Base-by-base conservation (phyloP, 2,329 filamentous ascomycete species). In the Trichothecium sympodiale region DNA sequence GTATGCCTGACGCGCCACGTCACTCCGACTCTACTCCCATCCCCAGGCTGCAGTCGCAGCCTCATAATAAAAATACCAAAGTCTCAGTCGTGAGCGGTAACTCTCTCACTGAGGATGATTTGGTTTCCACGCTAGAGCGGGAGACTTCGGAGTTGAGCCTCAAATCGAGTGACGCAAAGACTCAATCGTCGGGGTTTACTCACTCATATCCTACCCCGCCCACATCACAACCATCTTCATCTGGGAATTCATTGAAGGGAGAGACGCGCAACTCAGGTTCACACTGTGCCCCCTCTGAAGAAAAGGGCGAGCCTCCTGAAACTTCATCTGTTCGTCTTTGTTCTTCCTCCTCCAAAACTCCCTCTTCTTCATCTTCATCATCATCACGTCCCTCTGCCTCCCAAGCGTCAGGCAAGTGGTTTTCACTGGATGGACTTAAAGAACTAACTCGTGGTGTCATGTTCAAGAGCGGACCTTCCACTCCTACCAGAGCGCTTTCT, bases 381-480 rank as follows among this genome's bases (percentile, higher is more conserved):
- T 43, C 43, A 55, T 43, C 50, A 54, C 43, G 45, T 55, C 50
- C 49, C 54, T 45, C 50, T 60, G 43, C 54, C 54, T 45, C 55
- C 56, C 46, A 59, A 54, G 48, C 56, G 51, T 56, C 58, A 45
- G 53, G 60, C 55, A 61, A 72, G 56, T 79, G 74, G 61, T 71
- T 73, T 57, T 76, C 77, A 55, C 65, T 75, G 68, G 69, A 74
- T 61, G 71, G 74, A 66, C 71, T 82, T 60, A 83, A 76, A 69
- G 82, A 80, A 83, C 88, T 95, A 86, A 95, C 87, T 76, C 72
- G 78, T 72, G 75, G 52, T 52, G 49, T 56, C 45, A 51, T 77
- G 61, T 67, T 77, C 69, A 94, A 95, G 88, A 94, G 86, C 68
- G 91, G 85, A 49, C 83, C 86, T 48, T 80, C 87, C 41, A 88